phyloP scores from a whole-genome alignment of 2,329 filamentous ascomycete genomes.

The Zarea fungicola region DNA sequence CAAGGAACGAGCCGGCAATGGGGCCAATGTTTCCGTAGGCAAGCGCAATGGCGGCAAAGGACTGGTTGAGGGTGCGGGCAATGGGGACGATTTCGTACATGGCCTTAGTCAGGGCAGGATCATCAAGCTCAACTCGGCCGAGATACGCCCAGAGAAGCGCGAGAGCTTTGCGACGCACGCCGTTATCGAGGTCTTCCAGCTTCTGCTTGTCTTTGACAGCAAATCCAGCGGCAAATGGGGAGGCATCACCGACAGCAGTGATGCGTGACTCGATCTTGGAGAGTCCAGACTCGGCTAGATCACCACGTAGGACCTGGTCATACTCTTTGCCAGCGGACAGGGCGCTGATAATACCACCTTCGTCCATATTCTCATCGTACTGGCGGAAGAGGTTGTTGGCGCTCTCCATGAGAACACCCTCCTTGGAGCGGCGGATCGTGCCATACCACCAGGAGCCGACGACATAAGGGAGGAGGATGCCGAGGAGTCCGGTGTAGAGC shows the following conservation, averaged over 20 bases:
- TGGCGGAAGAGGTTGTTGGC: conserved; percentile 93
- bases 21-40: conserved; percentile 81
- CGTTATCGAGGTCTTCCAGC: conserved; percentile 75
- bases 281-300: conserved; percentile 74
- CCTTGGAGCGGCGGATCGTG: conserved; percentile 85
- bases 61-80: conserved; percentile 77
- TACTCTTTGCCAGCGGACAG: conserved; percentile 86
- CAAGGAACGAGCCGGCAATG: conserved; percentile 74
- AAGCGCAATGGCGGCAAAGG: conserved; percentile 80
- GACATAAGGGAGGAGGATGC: conserved; percentile 83
- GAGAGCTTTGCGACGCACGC: conserved; percentile 76
- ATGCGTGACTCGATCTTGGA: conserved; percentile 80
- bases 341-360: conserved; percentile 72
- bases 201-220: conserved; percentile 68
- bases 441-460: conserved; percentile 99
- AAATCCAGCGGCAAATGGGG: conserved; percentile 52
- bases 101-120: conserved; percentile 69
- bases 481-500: conserved; percentile 81
- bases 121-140: conserved; percentile 78
- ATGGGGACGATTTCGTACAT: conserved; percentile 89
- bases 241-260: conserved; percentile 52
- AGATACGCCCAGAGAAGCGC: conserved; percentile 94
- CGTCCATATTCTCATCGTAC: conserved; percentile 78
- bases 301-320: conserved; percentile 66
- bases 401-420: conserved; percentile 87